Percentiles rank a stretch among this genome's conserved stretches.
Conservation (phyloP, 129 eudicot species). For the Calendula officinalis region DNA sequence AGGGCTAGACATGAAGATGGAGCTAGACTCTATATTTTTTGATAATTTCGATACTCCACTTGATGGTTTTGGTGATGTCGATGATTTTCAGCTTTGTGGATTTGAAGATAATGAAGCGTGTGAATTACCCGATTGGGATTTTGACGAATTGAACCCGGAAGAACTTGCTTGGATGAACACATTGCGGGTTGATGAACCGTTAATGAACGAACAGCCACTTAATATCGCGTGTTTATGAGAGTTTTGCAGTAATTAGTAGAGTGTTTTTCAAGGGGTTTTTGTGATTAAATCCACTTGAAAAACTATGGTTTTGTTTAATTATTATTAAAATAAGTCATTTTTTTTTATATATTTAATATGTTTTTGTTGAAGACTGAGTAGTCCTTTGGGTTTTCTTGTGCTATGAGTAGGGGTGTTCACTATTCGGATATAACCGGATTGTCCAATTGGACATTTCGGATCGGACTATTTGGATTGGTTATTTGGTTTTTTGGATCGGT, state of each 20-base stretch:
- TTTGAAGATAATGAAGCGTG: constrained; percentile 41
- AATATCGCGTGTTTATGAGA: constrained; percentile 62
- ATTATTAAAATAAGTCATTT: neutral
- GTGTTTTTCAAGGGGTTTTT: constrained; percentile 23
- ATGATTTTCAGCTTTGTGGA: constrained; percentile 57
- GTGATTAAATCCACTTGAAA: neutral
- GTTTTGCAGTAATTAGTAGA: constrained; percentile 50
- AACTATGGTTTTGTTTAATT: neutral
- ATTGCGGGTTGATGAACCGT: constrained; percentile 31
- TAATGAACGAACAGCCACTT: constrained; percentile 44
- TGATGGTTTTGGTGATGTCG: constrained; percentile 48
- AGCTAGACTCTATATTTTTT: constrained; percentile 37
- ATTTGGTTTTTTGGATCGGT: too few species aligned
- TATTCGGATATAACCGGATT: too few species aligned
- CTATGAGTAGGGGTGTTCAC: too few species aligned
- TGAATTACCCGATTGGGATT: constrained; percentile 63
- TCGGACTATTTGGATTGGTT: too few species aligned
- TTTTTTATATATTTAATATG: too few species aligned
- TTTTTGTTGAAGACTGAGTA: too few species aligned
- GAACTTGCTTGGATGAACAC: constrained; percentile 64
- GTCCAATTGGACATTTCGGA: too few species aligned
- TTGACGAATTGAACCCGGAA: constrained; percentile 60
- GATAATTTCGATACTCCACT: constrained; percentile 37
- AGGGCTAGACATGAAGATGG: constrained; percentile 47
- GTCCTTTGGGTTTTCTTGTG: too few species aligned